These are phyloP conservation scores for Suillus luteus DNA, from an alignment of 768 basidiomycete species.

Conservation along the genomic window DNA sequence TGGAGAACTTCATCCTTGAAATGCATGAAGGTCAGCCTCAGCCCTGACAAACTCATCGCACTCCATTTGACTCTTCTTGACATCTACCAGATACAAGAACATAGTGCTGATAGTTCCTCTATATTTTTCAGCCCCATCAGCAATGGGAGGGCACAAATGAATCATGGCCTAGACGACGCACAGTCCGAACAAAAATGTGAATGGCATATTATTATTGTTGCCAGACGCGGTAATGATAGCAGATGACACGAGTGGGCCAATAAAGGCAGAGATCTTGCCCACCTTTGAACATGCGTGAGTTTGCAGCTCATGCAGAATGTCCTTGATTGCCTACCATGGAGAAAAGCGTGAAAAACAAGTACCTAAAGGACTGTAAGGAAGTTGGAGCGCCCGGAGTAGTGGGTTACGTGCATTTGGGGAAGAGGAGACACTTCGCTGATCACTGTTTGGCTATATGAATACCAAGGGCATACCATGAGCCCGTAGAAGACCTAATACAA, in stretches of 20 bases:
- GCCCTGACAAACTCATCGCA: constrained; percentile 63
- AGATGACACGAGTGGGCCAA: constrained; percentile 73
- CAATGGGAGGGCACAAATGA: constrained; percentile 7
- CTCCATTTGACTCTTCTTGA: constrained; percentile 62
- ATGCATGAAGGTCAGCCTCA: constrained; percentile 47
- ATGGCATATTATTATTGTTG: constrained; percentile 69
- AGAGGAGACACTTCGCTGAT: no score
- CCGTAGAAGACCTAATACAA: no score
- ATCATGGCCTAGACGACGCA: constrained; percentile 35
- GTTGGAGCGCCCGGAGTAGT: no score
- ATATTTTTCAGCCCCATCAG: background rate
- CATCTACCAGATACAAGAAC: constrained; percentile 64
- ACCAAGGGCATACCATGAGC: no score
- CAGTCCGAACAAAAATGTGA: constrained; percentile 72
- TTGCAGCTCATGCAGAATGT: no score
- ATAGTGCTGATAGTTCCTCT: constrained; percentile 37
- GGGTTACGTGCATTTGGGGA: no score
- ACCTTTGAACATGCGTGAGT: constrained; percentile 38
- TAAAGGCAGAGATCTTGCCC: constrained; percentile 77
- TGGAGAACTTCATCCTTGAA: constrained; percentile 17
- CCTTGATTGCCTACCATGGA: no score
- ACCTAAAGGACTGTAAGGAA: no score
- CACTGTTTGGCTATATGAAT: no score
- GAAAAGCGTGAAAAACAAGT: no score
- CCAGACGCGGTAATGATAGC: constrained; percentile 70